Conservation (phyloP, 2,329 filamentous ascomycete species). For the Fusarium annulatum region DNA sequence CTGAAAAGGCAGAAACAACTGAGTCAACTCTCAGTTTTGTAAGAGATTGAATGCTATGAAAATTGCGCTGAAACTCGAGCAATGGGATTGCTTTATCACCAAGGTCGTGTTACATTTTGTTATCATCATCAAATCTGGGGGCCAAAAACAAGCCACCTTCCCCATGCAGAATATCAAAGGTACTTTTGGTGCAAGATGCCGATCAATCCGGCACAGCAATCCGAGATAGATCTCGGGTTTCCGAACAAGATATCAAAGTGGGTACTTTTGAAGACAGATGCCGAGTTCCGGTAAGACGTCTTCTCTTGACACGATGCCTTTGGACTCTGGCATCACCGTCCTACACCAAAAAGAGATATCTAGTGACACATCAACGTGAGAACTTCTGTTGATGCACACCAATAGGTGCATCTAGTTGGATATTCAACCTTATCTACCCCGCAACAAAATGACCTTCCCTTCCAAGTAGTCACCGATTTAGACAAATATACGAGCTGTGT, state of each 20-base stretch:
- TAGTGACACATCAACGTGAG: background rate
- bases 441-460: background rate
- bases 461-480: background rate
- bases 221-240: background rate
- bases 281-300: background rate
- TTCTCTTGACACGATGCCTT: background rate
- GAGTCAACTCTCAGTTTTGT: too few relatives aligned
- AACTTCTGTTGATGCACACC: background rate
- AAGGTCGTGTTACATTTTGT: too few relatives aligned
- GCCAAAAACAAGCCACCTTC: background rate
- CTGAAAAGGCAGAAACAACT: accelerated
- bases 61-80: background rate
- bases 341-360: background rate
- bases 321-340: background rate
- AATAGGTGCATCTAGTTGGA: background rate
- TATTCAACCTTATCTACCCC: background rate
- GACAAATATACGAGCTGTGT: background rate
- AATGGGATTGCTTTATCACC: background rate
- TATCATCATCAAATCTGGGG: background rate
- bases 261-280: background rate
- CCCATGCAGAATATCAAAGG: background rate
- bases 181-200: background rate
- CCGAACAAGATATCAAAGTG: background rate
- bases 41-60: background rate
- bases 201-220: background rate